Conservation (phyloP, 2,329 filamentous ascomycete genomes). For the Macrophomina tecta region DNA sequence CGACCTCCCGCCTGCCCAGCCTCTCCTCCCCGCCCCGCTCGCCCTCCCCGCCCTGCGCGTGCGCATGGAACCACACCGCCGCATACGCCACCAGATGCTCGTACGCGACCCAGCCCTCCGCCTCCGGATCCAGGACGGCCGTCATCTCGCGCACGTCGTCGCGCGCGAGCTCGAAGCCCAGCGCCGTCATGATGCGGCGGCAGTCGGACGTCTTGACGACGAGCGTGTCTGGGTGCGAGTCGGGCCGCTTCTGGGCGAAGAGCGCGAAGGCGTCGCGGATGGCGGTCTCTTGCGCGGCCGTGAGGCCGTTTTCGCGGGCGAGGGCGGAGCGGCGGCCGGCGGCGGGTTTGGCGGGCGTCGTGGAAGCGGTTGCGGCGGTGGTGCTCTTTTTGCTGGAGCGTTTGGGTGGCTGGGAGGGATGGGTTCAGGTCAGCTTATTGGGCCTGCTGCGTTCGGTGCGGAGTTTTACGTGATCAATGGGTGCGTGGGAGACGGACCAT, state of each 20-base stretch:
- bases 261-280: slow-evolving; percentile 89
- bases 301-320: slow-evolving; percentile 88
- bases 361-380: not conserved
- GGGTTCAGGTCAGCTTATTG: no score
- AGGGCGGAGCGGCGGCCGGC: slow-evolving; percentile 76
- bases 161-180: slow-evolving; percentile 73
- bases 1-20: slow-evolving; percentile 68
- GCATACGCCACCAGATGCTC: slow-evolving; percentile 85
- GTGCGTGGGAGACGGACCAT: not conserved
- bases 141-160: slow-evolving; percentile 78
- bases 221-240: slow-evolving; percentile 61
- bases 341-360: not conserved
- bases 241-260: slow-evolving; percentile 66
- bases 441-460: not conserved
- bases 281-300: slow-evolving; percentile 82
- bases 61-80: slow-evolving; percentile 76
- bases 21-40: slow-evolving; percentile 32
- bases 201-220: slow-evolving; percentile 53
- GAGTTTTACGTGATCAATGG: not conserved
- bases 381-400: slow-evolving; percentile 7
- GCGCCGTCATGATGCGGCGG: slow-evolving; percentile 51
- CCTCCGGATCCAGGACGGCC: slow-evolving; percentile 81
- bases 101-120: slow-evolving; percentile 78
- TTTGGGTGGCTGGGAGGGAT: not conserved
- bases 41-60: not conserved